phyloP scores from a whole-genome alignment of 1,284 basidiomycete species.

The Fistulinella cinereoalba region DNA sequence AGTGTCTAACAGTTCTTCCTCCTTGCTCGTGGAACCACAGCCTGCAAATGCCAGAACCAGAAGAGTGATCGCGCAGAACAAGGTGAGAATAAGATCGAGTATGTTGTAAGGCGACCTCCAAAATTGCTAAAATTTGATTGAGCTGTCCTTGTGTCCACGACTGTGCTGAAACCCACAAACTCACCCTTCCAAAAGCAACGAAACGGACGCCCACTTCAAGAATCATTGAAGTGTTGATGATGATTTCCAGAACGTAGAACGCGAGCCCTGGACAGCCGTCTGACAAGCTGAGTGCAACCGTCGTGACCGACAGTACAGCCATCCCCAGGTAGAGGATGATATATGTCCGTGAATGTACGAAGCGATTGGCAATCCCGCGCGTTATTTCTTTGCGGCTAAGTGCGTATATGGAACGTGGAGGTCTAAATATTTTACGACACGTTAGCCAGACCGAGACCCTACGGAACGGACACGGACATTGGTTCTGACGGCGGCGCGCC shows the following conservation, averaged over 20 bases:
- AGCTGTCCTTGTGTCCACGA: slow-evolving; percentile 3
- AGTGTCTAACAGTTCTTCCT: slow-evolving; percentile 90
- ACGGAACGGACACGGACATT: slow-evolving; percentile 22
- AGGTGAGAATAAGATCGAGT: slow-evolving; percentile 80
- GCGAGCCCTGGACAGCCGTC: slow-evolving; percentile 75
- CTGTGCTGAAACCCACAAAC: slow-evolving; percentile 50
- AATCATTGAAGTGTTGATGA: slow-evolving; percentile 92
- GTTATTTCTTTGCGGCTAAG: slow-evolving; percentile 77
- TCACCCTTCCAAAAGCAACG: slow-evolving; percentile 84
- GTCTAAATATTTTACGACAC: slow-evolving; percentile 38
- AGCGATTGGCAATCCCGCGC: slow-evolving; percentile 78
- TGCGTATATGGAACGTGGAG: slow-evolving; percentile 75
- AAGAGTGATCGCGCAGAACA: slow-evolving; percentile 84
- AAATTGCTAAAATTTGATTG: slow-evolving; percentile 69
- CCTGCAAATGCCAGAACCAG: slow-evolving; percentile 81
- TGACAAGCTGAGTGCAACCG: slow-evolving; percentile 82
- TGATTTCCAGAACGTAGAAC: slow-evolving; percentile 89
- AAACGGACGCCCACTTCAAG: slow-evolving; percentile 86
- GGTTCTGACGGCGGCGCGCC: slow-evolving; percentile 15
- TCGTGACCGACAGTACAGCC: slow-evolving; percentile 87
- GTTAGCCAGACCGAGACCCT: slow-evolving; percentile 13
- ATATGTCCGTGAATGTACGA: slow-evolving; percentile 79
- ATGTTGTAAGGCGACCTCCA: slow-evolving; percentile 91
- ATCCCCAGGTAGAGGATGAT: slow-evolving; percentile 86
- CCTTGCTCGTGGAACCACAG: slow-evolving; percentile 73